Evolutionary conservation across 148 eudicot species (phyloP).

Genomic region (Hydrangea macrophylla): DNA sequence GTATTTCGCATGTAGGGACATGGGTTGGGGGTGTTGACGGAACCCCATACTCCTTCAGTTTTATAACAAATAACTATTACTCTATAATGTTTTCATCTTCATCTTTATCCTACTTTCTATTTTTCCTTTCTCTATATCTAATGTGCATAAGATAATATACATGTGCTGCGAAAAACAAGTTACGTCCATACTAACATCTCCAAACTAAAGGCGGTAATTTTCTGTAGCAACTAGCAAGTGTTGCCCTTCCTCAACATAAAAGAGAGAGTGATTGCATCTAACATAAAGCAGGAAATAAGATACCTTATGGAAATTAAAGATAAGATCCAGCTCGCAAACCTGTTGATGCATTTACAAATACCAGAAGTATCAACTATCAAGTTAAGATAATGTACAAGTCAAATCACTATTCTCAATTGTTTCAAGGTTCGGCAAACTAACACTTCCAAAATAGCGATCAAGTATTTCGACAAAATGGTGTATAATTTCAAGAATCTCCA

Average conservation of each 20-base stretch:
- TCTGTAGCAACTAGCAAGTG: too few species aligned
- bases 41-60: too few species aligned
- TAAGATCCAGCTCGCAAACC: slow-evolving; percentile 95
- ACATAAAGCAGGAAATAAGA: slow-evolving; percentile 10
- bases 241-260: neutral
- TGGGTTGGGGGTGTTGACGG: too few species aligned
- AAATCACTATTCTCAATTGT: neutral
- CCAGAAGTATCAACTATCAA: slow-evolving; percentile 2
- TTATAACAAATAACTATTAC: too few species aligned
- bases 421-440: slow-evolving; percentile 37
- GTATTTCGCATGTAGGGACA: too few species aligned
- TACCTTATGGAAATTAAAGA: slow-evolving; percentile 97
- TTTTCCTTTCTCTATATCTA: too few species aligned
- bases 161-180: too few species aligned
- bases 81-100: too few species aligned
- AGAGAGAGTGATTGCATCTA: neutral
- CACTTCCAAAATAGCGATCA: slow-evolving; percentile 96
- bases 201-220: too few species aligned
- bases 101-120: too few species aligned
- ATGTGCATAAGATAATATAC: too few species aligned
- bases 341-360: slow-evolving; percentile 25
- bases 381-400: neutral
- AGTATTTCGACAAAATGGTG: slow-evolving; percentile 92
- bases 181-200: too few species aligned
- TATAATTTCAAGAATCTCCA: slow-evolving; percentile 86